phyloP scores from a whole-genome alignment of 2,329 filamentous ascomycete species.

The Talaromyces sp. region DNA sequence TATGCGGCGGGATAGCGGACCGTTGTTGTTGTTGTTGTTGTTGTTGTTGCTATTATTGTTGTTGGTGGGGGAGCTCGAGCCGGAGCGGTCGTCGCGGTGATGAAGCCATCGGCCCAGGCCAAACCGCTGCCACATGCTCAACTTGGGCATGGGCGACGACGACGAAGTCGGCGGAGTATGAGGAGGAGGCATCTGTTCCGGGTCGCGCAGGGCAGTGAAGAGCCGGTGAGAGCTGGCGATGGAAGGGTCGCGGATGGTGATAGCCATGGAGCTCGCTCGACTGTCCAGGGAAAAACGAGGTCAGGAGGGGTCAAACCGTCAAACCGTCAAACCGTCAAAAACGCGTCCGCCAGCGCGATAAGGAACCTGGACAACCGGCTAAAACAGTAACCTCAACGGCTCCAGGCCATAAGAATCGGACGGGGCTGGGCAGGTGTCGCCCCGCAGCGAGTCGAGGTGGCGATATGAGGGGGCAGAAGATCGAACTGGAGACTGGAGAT shows the following conservation, averaged over 20 bases:
- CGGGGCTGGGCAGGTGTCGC: conserved; percentile 9
- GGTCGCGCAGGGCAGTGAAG: conserved; percentile 8
- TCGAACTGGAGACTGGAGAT: neutral
- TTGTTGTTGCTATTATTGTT: conserved; percentile 7
- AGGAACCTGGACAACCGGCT: conserved; percentile 12
- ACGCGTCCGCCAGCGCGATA: conserved; percentile 11
- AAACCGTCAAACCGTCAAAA: neutral
- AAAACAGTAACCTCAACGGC: conserved; percentile 2
- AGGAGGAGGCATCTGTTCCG: conserved; percentile 2
- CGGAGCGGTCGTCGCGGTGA: conserved; percentile 34
- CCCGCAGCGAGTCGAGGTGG: conserved; percentile 1
- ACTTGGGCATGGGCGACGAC: conserved; percentile 21
- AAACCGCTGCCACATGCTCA: conserved; percentile 44
- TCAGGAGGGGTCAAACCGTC: neutral
- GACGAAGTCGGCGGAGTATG: neutral
- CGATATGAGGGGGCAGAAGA: neutral
- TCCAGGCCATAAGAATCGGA: conserved; percentile 11
- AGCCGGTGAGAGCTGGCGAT: conserved; percentile 9
- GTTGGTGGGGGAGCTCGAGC: conserved; percentile 21
- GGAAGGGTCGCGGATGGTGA: conserved; percentile 12
- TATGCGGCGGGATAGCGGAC: conserved; percentile 29
- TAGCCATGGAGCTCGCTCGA: conserved; percentile 11
- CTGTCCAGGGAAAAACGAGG: conserved; percentile 2
- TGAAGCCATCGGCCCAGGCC: conserved; percentile 36
- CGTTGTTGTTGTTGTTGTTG: neutral